Percentiles rank a stretch among this genome's conserved stretches.
Conservation (phyloP, 2,329 filamentous ascomycete species). For the Aureobasidium pullulans region DNA sequence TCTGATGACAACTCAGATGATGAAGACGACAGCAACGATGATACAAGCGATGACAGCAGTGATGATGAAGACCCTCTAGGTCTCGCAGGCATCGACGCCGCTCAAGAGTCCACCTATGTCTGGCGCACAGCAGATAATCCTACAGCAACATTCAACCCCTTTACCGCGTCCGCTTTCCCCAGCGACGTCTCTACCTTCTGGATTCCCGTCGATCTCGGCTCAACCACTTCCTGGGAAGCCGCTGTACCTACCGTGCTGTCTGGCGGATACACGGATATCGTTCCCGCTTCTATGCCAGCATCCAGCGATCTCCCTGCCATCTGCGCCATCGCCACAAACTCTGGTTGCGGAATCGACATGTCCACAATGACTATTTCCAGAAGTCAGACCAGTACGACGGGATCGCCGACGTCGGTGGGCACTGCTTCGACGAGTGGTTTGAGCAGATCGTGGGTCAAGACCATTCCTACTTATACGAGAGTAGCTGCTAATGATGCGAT, state of each 20-base stretch:
- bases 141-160: neutral
- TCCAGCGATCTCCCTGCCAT: neutral
- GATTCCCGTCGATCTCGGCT: neutral
- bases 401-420: too few species aligned
- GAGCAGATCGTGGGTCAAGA: constrained; percentile 8
- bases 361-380: neutral
- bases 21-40: neutral
- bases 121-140: neutral
- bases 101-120: neutral
- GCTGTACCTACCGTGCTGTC: neutral
- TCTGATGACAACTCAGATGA: neutral
- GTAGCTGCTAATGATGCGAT: constrained; percentile 19
- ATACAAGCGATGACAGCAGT: neutral
- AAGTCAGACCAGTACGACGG: neutral
- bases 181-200: neutral
- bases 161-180: neutral
- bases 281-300: neutral
- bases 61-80: neutral
- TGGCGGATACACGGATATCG: neutral
- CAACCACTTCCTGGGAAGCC: neutral
- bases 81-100: neutral
- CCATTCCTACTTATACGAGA: constrained; percentile 42
- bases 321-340: neutral
- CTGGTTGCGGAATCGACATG: neutral
- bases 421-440: neutral